Conservation (phyloP, 2,329 filamentous ascomycete species). For the Aspergillus uvarum region DNA sequence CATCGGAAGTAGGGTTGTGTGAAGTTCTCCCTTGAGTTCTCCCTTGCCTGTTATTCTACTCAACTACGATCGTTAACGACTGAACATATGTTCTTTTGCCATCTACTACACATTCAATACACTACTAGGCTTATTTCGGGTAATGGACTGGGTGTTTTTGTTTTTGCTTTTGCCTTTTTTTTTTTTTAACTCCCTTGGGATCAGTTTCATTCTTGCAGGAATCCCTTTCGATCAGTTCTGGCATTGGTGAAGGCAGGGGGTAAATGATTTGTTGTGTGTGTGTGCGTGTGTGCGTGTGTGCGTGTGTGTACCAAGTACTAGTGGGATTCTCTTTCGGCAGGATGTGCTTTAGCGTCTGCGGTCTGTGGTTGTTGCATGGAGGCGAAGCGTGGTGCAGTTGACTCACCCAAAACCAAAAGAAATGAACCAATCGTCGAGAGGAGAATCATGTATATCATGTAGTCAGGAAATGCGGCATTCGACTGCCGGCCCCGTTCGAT, state of each 20-base stretch:
- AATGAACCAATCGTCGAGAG: neutral
- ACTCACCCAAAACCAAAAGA: neutral
- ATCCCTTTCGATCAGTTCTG: slow-evolving; percentile 1
- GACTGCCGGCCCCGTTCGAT: too few relatives aligned
- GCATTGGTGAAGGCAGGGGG: slow-evolving; percentile 3
- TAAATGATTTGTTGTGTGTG: neutral
- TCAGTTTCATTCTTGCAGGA: neutral
- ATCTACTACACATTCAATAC: neutral
- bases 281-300: too few relatives aligned
- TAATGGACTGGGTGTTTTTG: slow-evolving; percentile 2
- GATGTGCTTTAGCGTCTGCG: slow-evolving; percentile 19
- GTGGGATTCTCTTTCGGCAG: neutral
- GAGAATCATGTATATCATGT: neutral
- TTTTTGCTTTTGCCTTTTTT: too few relatives aligned
- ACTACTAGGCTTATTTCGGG: slow-evolving; percentile 5
- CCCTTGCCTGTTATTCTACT: neutral
- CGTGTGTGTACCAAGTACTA: neutral
- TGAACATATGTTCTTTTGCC: slow-evolving; percentile 3
- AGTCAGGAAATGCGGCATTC: neutral
- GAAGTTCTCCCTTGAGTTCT: neutral
- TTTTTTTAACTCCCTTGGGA: too few relatives aligned
- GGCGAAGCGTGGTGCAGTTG: slow-evolving; percentile 16
- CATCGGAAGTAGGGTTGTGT: slow-evolving; percentile 24
- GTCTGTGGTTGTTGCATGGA: slow-evolving; percentile 22
- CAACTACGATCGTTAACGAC: slow-evolving; percentile 4